Percentiles rank a stretch among this genome's conserved stretches.
Conservation (phyloP, 1,284 basidiomycete genomes). For the Ganoderma leucocontextum region DNA sequence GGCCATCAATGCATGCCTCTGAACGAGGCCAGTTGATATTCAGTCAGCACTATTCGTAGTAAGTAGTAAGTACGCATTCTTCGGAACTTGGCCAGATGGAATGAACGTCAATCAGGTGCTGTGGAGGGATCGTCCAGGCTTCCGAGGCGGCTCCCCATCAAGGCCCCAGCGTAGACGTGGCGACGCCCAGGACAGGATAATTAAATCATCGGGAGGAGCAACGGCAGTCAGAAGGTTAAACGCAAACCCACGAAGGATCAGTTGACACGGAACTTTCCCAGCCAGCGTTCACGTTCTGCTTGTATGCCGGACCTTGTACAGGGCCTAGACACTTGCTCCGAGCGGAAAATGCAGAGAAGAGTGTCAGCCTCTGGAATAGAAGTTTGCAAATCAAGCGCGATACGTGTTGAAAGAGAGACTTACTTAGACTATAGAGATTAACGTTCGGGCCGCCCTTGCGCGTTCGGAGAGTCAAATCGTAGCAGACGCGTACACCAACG, state of each 20-base stretch:
- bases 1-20: neutral
- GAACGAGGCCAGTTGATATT: neutral
- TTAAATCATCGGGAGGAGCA: constrained; percentile 9
- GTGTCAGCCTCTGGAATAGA: neutral
- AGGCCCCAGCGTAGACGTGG: neutral
- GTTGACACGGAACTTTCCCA: constrained; percentile 27
- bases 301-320: neutral
- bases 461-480: too few species aligned
- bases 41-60: too few species aligned
- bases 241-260: constrained; percentile 30
- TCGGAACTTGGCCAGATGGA: neutral
- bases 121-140: neutral
- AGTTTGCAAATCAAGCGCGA: too few species aligned
- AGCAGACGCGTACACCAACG: too few species aligned
- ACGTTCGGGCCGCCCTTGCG: too few species aligned
- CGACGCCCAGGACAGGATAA: neutral
- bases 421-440: too few species aligned
- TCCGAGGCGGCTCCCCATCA: neutral
- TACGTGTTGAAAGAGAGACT: too few species aligned
- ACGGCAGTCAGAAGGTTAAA: constrained; percentile 31
- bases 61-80: neutral
- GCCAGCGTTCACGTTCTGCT: constrained; percentile 1
- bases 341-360: neutral
- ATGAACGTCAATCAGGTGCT: neutral
- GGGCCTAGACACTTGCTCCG: neutral